Evolutionary conservation across 805 yeast species (phyloP), one percentile per base, ranked within the genome.

Genomic region (Suhomyces pyralidae): DNA sequence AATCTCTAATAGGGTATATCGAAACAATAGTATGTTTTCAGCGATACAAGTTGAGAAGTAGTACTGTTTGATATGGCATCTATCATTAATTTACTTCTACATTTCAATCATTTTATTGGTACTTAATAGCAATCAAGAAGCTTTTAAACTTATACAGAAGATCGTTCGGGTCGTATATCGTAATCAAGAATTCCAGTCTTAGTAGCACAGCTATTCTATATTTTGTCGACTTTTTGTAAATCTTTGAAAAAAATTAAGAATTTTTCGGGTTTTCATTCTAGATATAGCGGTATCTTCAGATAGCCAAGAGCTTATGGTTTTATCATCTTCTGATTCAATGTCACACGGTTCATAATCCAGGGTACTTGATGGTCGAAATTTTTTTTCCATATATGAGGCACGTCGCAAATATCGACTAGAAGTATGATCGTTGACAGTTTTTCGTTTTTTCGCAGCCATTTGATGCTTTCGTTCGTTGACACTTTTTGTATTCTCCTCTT

Each of bases 131-230:
- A 38, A 17, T 38, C 42, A 38, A 32, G 8, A 32, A 32, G 36
- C 36, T 38, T 38, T 12, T 14, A 19, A 17, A 4, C 22, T 38
- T 19, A 5, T 19, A n/a, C 15, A 19, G 42, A 17, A 38, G 7
- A 17, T 17, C 24, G 17, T 19, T 17, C 3, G 42, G 24, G 14
- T 19, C 9, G 14, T 7, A 9, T 32, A 36, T 42, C 46, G 44
- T 30, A 58, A 42, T 38, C 55, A 55, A 45, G 9, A 56, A 48
- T 26, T 57, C 51, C 25, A 58, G 50, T n/a, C 32, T 19, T 9
- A 46, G 32, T 40, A 55, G 28, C 51, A 57, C 14, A 30, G 45
- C 36, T 50, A 36, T 46, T 42, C 49, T 46, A 46, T 46, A 12
- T 25, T 32, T 32, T 19, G 24, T 14, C 22, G 15, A 32, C 34